phyloP scores from a whole-genome alignment of 305 asterid genomes.

The Rubia occidens region DNA sequence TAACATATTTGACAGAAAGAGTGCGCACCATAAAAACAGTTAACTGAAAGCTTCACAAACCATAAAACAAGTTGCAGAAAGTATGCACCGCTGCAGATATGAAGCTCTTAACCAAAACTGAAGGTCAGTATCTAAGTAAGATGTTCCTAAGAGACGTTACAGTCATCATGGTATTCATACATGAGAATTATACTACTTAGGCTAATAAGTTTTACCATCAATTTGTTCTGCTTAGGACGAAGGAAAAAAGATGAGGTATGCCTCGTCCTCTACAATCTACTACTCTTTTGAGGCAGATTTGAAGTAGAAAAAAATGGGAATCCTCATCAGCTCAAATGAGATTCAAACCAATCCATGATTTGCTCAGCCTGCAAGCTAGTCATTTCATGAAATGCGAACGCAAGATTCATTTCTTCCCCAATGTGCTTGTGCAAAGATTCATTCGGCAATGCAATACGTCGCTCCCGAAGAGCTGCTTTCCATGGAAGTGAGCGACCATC shows the following conservation, averaged over 20 bases:
- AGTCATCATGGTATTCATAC: neutral
- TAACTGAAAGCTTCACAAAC: no score
- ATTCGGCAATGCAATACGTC: constrained; percentile 41
- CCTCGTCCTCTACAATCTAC: neutral
- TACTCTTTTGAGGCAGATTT: neutral
- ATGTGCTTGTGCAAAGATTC: constrained; percentile 53
- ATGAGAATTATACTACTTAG: neutral
- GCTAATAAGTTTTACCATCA: neutral
- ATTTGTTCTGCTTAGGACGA: neutral
- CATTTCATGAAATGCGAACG: constrained; percentile 93
- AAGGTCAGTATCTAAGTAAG: neutral
- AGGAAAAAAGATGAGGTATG: neutral
- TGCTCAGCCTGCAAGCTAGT: constrained; percentile 73
- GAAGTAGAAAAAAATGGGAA: constrained; percentile 5
- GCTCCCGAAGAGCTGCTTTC: constrained; percentile 56
- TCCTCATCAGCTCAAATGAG: constrained; percentile 45
- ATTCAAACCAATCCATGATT: constrained; percentile 75
- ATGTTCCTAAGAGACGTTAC: neutral
- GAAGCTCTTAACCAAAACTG: neutral
- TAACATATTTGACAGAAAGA: no score
- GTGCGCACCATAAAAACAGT: no score
- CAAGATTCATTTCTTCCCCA: constrained; percentile 97
- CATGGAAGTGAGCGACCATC: constrained; percentile 76
- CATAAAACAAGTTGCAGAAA: neutral
- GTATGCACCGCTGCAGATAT: neutral